Evolutionary conservation across 345 rosid species (phyloP).

Genomic region (Salix exigua): DNA sequence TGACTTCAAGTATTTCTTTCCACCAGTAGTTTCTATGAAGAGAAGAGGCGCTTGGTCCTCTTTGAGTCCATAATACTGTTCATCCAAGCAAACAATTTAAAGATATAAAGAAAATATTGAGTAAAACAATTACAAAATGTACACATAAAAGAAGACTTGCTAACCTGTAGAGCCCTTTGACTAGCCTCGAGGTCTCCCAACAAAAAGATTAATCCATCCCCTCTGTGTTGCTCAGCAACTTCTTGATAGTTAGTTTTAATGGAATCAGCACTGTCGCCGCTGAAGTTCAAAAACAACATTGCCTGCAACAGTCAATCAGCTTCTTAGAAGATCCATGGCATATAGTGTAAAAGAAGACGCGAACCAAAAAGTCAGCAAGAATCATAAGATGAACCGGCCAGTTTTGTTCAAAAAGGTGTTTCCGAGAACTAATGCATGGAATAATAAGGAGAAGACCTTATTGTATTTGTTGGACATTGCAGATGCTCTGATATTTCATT

Average conservation of each 20-base stretch:
- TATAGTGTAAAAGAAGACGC: not conserved
- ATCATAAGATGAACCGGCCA: not conserved
- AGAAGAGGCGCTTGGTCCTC: slow-evolving; percentile 83
- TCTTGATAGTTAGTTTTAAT: slow-evolving; percentile 60
- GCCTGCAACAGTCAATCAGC: slow-evolving; percentile 41
- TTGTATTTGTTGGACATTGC: not conserved
- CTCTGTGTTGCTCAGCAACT: slow-evolving; percentile 69
- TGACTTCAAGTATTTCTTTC: slow-evolving; percentile 70
- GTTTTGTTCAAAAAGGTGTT: not conserved
- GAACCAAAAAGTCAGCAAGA: not conserved
- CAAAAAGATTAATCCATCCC: slow-evolving; percentile 64
- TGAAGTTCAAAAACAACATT: slow-evolving; percentile 80
- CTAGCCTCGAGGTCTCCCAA: slow-evolving; percentile 83
- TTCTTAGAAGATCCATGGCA: not conserved
- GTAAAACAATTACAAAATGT: not conserved
- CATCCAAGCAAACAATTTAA: slow-evolving; percentile 7
- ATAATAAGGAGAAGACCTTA: not conserved
- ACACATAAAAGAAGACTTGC: slow-evolving; percentile 11
- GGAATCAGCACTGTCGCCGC: slow-evolving; percentile 50
- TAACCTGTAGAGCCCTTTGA: slow-evolving; percentile 86
- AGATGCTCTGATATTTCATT: not conserved
- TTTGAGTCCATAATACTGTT: slow-evolving; percentile 86
- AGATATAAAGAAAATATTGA: slow-evolving; percentile 6
- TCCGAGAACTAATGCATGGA: not conserved
- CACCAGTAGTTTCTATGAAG: slow-evolving; percentile 60